Base-by-base conservation (phyloP, 352 stramenopile genomes). In the Pythium dissimile region DNA sequence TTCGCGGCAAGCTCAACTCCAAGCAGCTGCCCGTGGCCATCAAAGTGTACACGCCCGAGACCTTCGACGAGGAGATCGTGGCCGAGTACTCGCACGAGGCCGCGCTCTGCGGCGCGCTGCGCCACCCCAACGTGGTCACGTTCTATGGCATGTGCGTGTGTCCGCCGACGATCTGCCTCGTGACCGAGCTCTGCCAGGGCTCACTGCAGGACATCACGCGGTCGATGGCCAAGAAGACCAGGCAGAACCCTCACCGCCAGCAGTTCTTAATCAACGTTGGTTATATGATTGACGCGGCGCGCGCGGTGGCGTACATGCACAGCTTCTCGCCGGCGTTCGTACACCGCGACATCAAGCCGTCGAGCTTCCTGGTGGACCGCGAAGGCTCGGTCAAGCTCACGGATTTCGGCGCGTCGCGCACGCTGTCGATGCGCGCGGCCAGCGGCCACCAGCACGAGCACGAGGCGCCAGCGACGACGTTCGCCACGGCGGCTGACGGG, bases 41-140 rank as follows among this genome's bases (percentile, higher is more conserved):
- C 58, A 87, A 87, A 31, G 66, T 86, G 37, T 89, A 81, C 67
- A 77, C 67, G n/a, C 79, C 79, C 26, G 53, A 71, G n/a, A 67
- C 62, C 16, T 69, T 87, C 31, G 62, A 65, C 2, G 69, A 84
- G 23, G 68, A 74, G 7, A 72, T 62, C 6, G 56, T 88, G 13
- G 57, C 69, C 5, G 57, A 56, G 30, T 84, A 85, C 51, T 72
- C 68, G 12, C 68, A 75, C 24, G 78, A 88, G 55, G 69, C 73
- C 1, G 65, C 65, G 24, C 50, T 88, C 7, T 77, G 67, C 16
- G 61, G 71, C 12, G 58, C 59, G 1, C 47, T 88, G 15, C 52
- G 62, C 7, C 76, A 87, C 39, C 66, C 62, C 0, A 83, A 84
- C 35, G 66, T 87, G 26, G 73, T 84, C 7, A 59, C 30, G 10